Evolutionary conservation across 2,329 filamentous ascomycete genomes (phyloP), one percentile per base, ranked within the genome.

Genomic region (Xylaria sp.): DNA sequence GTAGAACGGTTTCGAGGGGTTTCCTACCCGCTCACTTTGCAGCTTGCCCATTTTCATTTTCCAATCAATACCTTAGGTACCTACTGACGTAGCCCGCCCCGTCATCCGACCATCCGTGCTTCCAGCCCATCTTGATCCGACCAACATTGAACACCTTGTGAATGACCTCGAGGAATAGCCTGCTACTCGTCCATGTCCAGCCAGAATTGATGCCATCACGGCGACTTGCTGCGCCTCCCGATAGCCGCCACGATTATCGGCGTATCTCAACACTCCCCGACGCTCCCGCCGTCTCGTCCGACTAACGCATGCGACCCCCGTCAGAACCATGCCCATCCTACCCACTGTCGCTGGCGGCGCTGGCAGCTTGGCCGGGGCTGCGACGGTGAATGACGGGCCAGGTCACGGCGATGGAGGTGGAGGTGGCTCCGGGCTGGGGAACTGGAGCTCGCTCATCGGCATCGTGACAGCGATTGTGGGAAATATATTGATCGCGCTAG

Each of bases 371-470:
- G 63, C 59, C 53, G 72, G 63, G 74, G 60, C 60, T 49, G 46
- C 58, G 40, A 40, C 66, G 15, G 74, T 75, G 49, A 70, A 51
- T 57, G 74, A 73, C 53, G 63, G 66, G 44, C 71, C 69, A 48
- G 76, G 75, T 63, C 77, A 82, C 42, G 78, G 80, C 38, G 83
- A 82, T 57, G 65, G 62, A 46, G 83, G 82, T 57, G 65, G 62
- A 46, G 83, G 82, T 56, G 65, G 63, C 49, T 83, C 86, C 62
- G 83, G 85, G 9, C 79, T 90, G 28, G 85, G 88, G 72, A 84
- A 90, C 79, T 98, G 95, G 94, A 97, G 94, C 56, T 97, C 94
- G 31, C 84, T 98, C 63, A 98, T 99, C 77, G 96, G 96, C 74
- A 97, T 99, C 76, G 82, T 95, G 63, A 97, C 94, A 2, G 94